Evolutionary conservation across 805 yeast genomes (phyloP), one percentile per base, ranked within the genome.

Genomic region (Ogataea dorogensis): DNA sequence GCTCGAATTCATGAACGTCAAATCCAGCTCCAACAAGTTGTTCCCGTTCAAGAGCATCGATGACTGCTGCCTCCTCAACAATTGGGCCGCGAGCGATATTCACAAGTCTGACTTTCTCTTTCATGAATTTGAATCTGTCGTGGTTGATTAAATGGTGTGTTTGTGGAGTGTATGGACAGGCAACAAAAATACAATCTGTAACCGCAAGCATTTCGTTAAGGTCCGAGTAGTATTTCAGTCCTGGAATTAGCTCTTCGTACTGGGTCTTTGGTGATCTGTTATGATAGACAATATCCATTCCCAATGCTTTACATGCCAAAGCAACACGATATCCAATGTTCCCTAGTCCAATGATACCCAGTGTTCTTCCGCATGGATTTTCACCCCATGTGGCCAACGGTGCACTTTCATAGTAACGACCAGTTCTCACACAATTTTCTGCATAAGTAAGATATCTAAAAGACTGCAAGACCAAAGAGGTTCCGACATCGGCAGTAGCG

Each of bases 321-420:
- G 73, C 74, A 3, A 68, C 67, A 10, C 63, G 51, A 28, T 57
- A 45, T 2, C 76, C 76, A 42, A 71, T 71, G 39, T 68, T 68
- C 11, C 77, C 77, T 5, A 71, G 46, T 0, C 77, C 77, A 20
- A 71, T 48, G 13, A 71, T 62, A 5, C 77, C 77, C 30, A 71
- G 47, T 0, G 70, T 64, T 26, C 62, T 61, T 0, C 67, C 72
- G 26, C 59, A 47, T 5, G 71, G 71, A 43, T 67, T 66, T n/a
- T 66, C 67, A 1, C 64, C 63, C 39, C 61, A 47, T 27, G 55
- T 47, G 7, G 65, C 51, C 15, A 63, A 40, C 15, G 44, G 46
- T 32, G 54, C 59, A 3, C 63, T 53, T 10, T 58, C 59, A 36
- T 56, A 24, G 40, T 63, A 64, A 33, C 67, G 41, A 1, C 59